Base-by-base conservation (phyloP, 441 rosid genomes). In the Melastoma candidum region DNA sequence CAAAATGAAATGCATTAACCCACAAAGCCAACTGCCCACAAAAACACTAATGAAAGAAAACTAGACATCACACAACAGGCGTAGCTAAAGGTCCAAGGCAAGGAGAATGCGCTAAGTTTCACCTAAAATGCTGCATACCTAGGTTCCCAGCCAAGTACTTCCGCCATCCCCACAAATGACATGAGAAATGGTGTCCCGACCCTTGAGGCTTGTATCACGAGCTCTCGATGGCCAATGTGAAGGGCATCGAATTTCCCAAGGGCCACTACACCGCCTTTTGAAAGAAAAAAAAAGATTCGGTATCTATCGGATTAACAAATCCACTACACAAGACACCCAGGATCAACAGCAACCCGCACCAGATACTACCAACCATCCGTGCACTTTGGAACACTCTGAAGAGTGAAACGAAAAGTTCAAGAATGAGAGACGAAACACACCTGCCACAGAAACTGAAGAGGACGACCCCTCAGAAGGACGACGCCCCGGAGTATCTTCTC, bases 221-320 rank as follows among this genome's bases (percentile, higher is more conserved):
- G 95, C 69, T 83, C 95, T 43, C 94, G 83, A 64, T 89, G 95
- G 54, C 93, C 94, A 47, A 76, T 51, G 62, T 86, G 94, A 65
- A 89, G 79, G 1, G 95, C 97, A 51, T 89, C 97, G 71, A 89
- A 89, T 68, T 89, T 85, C 60, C 95, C 97, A 61, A 82, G 78
- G 12, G 90, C 95, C 60, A 82, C 94, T 17, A 86, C 72, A 56
- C 95, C 95, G 68, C 97, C 95, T 84, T 75, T 32, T 50, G 32
- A 24, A 62, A 63, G 54, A 27, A 55, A 7, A 26, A 11, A 64
- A 67, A 11, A 62, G 54, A 49, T 51, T 32, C 12, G 32, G 6
- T 29, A 51, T 4, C 8, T 36, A 36, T 9, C 41, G 41, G 7
- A 36, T 36, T 4, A 36, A 36, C 41, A 36, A 4, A 36, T 36